Conservation (phyloP, 148 eudicot genomes). For the Selenicereus undatus region DNA sequence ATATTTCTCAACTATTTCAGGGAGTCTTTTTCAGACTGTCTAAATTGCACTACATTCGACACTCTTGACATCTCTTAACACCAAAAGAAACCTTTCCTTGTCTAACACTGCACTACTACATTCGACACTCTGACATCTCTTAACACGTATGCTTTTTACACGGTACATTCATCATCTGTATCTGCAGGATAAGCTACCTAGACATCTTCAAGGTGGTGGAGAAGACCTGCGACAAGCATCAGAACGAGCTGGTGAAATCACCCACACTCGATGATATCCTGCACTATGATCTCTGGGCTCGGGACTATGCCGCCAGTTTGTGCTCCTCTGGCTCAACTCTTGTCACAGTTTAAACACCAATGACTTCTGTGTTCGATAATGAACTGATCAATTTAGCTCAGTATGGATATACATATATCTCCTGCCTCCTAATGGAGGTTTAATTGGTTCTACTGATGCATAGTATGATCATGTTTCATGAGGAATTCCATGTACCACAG, state of each 20-base stretch:
- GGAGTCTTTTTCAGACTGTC: background rate
- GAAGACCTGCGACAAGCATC: slow-evolving; percentile 65
- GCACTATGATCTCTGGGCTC: slow-evolving; percentile 80
- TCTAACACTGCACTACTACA: too few relatives aligned
- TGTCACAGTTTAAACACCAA: slow-evolving; percentile 40
- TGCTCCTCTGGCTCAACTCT: slow-evolving; percentile 32
- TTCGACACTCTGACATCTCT: too few relatives aligned
- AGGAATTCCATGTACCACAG: too few relatives aligned
- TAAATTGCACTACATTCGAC: too few relatives aligned
- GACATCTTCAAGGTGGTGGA: slow-evolving; percentile 79
- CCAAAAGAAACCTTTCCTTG: too few relatives aligned
- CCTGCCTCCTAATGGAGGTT: too few relatives aligned
- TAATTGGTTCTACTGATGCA: too few relatives aligned
- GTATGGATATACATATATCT: too few relatives aligned
- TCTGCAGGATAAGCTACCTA: slow-evolving; percentile 64
- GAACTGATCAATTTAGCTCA: too few relatives aligned
- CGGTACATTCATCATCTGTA: background rate
- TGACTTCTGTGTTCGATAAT: too few relatives aligned
- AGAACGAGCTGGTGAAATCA: slow-evolving; percentile 45
- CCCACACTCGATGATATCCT: slow-evolving; percentile 77
- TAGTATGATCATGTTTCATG: too few relatives aligned
- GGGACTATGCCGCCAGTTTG: slow-evolving; percentile 59
- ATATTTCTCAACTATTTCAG: background rate
- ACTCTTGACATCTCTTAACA: background rate
- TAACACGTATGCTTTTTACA: too few relatives aligned